Evolutionary conservation across 352 stramenopile genomes (phyloP), one percentile per base, ranked within the genome.

Genomic region (Aphanomyces stellatus): DNA sequence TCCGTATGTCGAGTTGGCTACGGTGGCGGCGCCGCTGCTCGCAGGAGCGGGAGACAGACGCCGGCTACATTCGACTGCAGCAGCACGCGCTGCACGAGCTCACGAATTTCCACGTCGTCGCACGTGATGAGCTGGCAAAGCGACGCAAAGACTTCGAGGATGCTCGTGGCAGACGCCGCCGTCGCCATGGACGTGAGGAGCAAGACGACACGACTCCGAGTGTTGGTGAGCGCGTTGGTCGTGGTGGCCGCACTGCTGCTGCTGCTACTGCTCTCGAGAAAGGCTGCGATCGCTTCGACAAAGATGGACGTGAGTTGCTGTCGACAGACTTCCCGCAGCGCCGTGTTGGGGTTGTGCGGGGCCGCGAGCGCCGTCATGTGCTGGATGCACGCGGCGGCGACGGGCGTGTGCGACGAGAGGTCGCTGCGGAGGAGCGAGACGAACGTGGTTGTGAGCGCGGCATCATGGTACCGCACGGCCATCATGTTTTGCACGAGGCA

Each of bases 121-220:
- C 81, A 91, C 48, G 79, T 81, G 59, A 94, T 94, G 71, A 82
- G 91, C 22, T 70, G 73, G 43, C 86, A 94, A n/a, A 94, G 69
- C 28, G 82, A 73, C 2, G 79, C 76, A 67, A 90, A 94, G 76
- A 94, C 79, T 53, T 85, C 80, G 37, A 93, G 71, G 25, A 93
- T 69, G 60, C 75, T 82, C 10, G 73, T 79, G 25, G 82, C 73
- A 13, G 72, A 74, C 69, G 92, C 67, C 0, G 75, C 75, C 3
- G 84, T 79, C 56, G 90, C 81, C 4, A 74, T 69, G 13, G 76
- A 71, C 40, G 60, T 78, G 22, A 94, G 73, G 8, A 94, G 66
- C 37, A 90, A 77, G 30, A 91, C 70, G n/a, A 91, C 76, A 49
- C 79, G 76, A 30, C 5, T 27, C 11, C 57, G 57, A n/a, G n/a